Percentiles rank a stretch among this genome's conserved stretches.
These are phyloP conservation scores for Globisporangium acanthophoron DNA, from an alignment of 352 stramenopile species.

Conservation along the genomic window DNA sequence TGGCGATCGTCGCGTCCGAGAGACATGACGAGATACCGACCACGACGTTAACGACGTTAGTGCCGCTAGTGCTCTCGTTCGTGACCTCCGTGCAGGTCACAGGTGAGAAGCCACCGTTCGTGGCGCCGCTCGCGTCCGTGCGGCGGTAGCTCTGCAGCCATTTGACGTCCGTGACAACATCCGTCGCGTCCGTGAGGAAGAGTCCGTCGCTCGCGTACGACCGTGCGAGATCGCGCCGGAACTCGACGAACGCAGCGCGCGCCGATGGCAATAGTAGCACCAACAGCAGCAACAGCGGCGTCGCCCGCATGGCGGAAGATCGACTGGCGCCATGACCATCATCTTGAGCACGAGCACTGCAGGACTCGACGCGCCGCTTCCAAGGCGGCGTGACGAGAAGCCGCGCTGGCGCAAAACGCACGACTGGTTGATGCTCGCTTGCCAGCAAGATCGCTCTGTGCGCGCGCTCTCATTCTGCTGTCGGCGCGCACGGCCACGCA, in stretches of 20 bases:
- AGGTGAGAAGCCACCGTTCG: conserved; percentile 4
- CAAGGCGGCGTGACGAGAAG: no score
- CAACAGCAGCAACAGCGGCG: neutral
- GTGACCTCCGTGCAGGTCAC: conserved; percentile 8
- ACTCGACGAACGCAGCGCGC: conserved; percentile 7
- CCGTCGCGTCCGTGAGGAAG: conserved; percentile 9
- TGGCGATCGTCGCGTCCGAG: conserved; percentile 3
- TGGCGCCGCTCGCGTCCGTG: neutral
- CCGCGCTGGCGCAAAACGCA: no score
- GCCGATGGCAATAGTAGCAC: neutral
- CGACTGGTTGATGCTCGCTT: no score
- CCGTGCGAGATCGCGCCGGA: conserved; percentile 10
- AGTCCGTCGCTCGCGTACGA: conserved; percentile 8
- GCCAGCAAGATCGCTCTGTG: no score
- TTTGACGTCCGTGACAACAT: conserved; percentile 1
- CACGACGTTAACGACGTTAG: neutral
- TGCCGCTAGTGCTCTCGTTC: conserved; percentile 3
- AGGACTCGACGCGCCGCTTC: conserved; percentile 16
- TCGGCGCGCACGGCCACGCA: no score
- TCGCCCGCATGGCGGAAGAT: neutral
- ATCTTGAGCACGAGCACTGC: no score
- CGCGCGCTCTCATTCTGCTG: no score
- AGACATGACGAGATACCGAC: conserved; percentile 14
- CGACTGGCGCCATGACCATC: neutral
- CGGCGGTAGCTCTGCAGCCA: conserved; percentile 13